Conservation (phyloP, 495 filamentous ascomycete species). For the Sabuloglossum arenarium region DNA sequence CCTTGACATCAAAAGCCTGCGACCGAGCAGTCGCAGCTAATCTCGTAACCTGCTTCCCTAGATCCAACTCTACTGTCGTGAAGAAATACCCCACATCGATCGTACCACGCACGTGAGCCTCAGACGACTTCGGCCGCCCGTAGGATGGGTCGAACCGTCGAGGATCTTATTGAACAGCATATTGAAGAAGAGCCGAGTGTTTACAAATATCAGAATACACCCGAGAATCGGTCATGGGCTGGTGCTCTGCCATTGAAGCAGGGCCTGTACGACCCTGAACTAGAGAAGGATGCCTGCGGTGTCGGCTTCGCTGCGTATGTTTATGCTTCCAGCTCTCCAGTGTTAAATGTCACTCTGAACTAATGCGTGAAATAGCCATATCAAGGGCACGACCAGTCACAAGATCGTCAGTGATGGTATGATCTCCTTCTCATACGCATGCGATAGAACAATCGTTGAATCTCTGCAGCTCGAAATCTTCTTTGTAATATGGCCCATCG, state of each 20-base stretch:
- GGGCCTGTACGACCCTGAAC: constrained; percentile 88
- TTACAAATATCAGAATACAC: constrained; percentile 67
- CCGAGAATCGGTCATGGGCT: constrained; percentile 87
- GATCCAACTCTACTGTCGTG: background rate
- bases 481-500: constrained; percentile 99
- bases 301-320: constrained; percentile 96
- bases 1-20: background rate
- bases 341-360: background rate
- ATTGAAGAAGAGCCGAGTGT: constrained; percentile 39
- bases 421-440: constrained; percentile 14
- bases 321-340: background rate
- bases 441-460: constrained; percentile 1
- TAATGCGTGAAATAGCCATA: constrained; percentile 39
- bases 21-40: background rate
- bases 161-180: constrained; percentile 41
- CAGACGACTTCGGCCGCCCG: constrained; percentile 3
- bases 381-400: constrained; percentile 93
- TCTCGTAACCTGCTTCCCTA: background rate
- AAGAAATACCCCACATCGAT: background rate
- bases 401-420: constrained; percentile 99
- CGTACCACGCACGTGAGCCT: background rate
- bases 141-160: constrained; percentile 49
- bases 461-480: constrained; percentile 55
- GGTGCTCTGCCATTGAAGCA: constrained; percentile 89
- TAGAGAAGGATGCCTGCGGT: constrained; percentile 98